phyloP scores from a whole-genome alignment of 2,329 filamentous ascomycete species.

The Talaromyces sp. region DNA sequence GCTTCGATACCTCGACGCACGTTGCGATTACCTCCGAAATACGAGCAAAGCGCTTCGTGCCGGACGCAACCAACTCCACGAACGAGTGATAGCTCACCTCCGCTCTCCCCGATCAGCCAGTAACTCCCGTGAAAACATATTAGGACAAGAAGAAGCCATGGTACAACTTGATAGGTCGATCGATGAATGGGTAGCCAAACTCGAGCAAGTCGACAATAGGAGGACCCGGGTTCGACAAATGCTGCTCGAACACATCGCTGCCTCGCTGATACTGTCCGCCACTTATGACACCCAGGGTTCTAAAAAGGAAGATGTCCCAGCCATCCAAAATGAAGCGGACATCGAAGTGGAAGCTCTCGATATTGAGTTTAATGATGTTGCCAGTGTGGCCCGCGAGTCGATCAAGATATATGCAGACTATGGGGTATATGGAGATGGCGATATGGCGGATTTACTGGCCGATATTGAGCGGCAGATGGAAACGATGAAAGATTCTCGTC shows the following conservation, averaged over 20 bases:
- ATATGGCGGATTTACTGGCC: constrained; percentile 63
- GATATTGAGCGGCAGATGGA: constrained; percentile 64
- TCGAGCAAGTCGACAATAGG: constrained; percentile 77
- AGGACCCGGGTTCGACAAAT: constrained; percentile 73
- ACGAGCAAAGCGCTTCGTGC: constrained; percentile 71
- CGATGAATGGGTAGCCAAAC: constrained; percentile 74
- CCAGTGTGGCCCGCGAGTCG: constrained; percentile 46
- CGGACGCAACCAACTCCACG: constrained; percentile 73
- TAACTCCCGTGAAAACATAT: constrained; percentile 70
- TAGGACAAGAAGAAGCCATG: constrained; percentile 76
- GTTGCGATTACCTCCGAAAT: constrained; percentile 72
- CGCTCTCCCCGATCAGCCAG: constrained; percentile 66
- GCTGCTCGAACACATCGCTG: constrained; percentile 75
- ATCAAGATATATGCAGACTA: constrained; percentile 64
- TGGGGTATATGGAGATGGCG: constrained; percentile 61
- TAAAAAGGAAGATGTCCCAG: constrained; percentile 58
- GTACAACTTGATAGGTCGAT: constrained; percentile 73
- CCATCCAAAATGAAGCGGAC: constrained; percentile 39
- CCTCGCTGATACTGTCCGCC: constrained; percentile 56
- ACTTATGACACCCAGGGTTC: constrained; percentile 22
- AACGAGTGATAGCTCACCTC: constrained; percentile 72
- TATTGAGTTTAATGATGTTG: background rate
- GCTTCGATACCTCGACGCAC: constrained; percentile 70
- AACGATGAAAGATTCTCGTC: constrained; percentile 32
- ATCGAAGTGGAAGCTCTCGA: constrained; percentile 1